A percentile compares a stretch with the other conserved stretches of the same genome.
Evolutionary conservation across 306 rosid genomes (phyloP).

Genomic region (Quillaja saponaria): DNA sequence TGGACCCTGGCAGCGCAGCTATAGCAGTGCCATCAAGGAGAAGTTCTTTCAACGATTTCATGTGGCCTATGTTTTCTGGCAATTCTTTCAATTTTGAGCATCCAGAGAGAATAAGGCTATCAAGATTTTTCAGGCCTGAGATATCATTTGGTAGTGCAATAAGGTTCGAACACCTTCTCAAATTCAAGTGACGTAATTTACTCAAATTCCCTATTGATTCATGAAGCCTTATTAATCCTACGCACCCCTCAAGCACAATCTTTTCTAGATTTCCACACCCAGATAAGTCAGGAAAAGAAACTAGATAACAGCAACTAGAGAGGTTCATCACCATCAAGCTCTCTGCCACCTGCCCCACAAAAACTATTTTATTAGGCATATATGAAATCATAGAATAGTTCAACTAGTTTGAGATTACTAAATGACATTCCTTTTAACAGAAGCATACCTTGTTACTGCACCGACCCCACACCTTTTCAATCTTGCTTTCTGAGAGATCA

Average conservation of each 20-base stretch:
- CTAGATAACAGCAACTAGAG: constrained; percentile 32
- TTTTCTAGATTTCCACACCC: constrained; percentile 43
- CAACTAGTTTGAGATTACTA: too few species aligned
- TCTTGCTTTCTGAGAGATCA: constrained; percentile 56
- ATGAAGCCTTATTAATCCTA: constrained; percentile 43
- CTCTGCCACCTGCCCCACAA: constrained; percentile 47
- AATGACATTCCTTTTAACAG: too few species aligned
- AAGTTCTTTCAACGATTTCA: constrained; percentile 49
- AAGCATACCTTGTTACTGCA: constrained; percentile 34
- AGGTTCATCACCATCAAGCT: constrained; percentile 56
- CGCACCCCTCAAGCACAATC: constrained; percentile 50
- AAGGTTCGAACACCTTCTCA: constrained; percentile 42
- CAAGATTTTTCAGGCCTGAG: constrained; percentile 54
- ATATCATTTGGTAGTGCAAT: constrained; percentile 45
- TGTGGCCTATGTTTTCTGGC: constrained; percentile 46
- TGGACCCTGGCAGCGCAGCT: constrained; percentile 50
- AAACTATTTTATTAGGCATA: neutral
- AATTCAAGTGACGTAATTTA: constrained; percentile 47
- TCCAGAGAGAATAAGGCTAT: constrained; percentile 45
- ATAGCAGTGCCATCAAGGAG: constrained; percentile 42
- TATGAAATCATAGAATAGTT: neutral
- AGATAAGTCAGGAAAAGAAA: constrained; percentile 57
- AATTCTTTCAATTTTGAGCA: constrained; percentile 47
- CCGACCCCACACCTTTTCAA: constrained; percentile 38
- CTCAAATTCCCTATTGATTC: constrained; percentile 48